Conservation (phyloP, 2,329 filamentous ascomycete genomes). For the Amylocarpus encephaloides region DNA sequence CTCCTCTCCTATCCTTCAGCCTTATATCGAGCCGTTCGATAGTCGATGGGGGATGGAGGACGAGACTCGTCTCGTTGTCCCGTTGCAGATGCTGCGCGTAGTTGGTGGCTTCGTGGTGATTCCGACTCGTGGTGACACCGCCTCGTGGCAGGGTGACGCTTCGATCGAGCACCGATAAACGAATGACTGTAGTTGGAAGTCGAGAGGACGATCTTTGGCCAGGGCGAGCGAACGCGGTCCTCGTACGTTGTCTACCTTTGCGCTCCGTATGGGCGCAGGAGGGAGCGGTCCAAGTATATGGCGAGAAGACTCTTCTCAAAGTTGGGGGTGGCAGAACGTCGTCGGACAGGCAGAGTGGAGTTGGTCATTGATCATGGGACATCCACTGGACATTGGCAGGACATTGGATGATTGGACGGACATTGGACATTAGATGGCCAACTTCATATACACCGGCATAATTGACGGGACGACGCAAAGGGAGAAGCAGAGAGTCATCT, state of each 20-base stretch:
- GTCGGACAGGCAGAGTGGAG: not conserved
- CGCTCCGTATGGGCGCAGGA: not conserved
- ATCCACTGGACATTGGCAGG: too few species aligned
- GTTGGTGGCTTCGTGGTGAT: not conserved
- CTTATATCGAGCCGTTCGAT: not conserved
- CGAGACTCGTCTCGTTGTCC: not conserved
- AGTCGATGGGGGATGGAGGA: not conserved
- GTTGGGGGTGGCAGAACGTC: not conserved
- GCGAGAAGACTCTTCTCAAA: not conserved
- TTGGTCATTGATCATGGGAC: not conserved
- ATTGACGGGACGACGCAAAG: too few species aligned
- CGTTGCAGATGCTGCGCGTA: not conserved
- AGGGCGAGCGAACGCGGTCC: not conserved
- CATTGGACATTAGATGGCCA: not conserved
- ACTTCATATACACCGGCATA: too few species aligned
- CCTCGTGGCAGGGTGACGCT: not conserved
- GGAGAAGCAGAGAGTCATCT: too few species aligned
- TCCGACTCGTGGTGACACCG: too few species aligned
- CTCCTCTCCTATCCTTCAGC: not conserved
- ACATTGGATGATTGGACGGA: too few species aligned
- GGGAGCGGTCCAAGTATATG: too few species aligned
- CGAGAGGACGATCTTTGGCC: conserved; percentile 2
- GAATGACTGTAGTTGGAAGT: conserved; percentile 28
- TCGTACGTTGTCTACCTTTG: too few species aligned
- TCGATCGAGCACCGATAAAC: conserved; percentile 20